Percentiles rank a stretch among this genome's conserved stretches.
Conservation (phyloP, 352 stramenopile genomes). For the Elongisporangium undulatum region DNA sequence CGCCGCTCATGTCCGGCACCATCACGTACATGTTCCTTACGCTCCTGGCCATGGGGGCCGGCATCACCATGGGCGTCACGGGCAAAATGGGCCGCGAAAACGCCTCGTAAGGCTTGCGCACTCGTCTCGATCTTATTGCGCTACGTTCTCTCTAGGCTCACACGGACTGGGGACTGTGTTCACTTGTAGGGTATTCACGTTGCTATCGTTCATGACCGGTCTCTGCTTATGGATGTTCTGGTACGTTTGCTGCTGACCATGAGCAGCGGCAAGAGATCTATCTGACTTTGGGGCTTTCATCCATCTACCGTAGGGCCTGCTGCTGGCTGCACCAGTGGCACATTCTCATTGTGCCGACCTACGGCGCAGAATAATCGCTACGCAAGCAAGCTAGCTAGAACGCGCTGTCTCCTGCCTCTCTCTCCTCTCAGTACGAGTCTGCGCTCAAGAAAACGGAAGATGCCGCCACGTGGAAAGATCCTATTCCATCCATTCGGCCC, state of each 20-base stretch:
- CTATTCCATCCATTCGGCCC: not conserved
- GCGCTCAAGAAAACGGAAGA: not conserved
- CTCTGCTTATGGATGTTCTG: constrained; percentile 89
- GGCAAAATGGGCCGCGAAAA: constrained; percentile 85
- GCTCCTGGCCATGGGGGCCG: constrained; percentile 68
- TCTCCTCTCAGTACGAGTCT: not conserved
- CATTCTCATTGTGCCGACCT: constrained; percentile 81
- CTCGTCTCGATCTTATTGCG: not conserved
- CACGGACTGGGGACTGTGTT: constrained; percentile 6
- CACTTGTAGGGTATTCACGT: constrained; percentile 67
- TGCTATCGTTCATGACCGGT: constrained; percentile 78
- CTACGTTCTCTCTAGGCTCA: constrained; percentile 11
- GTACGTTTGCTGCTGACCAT: constrained; percentile 28
- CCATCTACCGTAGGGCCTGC: constrained; percentile 54
- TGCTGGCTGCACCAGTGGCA: constrained; percentile 90
- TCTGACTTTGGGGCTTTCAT: not conserved
- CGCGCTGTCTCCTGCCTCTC: not conserved
- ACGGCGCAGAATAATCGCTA: constrained; percentile 50
- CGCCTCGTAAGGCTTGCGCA: constrained; percentile 56
- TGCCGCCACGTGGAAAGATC: not conserved
- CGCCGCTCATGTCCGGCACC: constrained; percentile 72
- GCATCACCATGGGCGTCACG: constrained; percentile 72
- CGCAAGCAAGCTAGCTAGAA: constrained; percentile 2
- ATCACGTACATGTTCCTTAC: constrained; percentile 88
- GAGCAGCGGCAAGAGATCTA: too few relatives aligned